Base-by-base conservation (phyloP, 352 stramenopile genomes). In the Peronospora farinosa region DNA sequence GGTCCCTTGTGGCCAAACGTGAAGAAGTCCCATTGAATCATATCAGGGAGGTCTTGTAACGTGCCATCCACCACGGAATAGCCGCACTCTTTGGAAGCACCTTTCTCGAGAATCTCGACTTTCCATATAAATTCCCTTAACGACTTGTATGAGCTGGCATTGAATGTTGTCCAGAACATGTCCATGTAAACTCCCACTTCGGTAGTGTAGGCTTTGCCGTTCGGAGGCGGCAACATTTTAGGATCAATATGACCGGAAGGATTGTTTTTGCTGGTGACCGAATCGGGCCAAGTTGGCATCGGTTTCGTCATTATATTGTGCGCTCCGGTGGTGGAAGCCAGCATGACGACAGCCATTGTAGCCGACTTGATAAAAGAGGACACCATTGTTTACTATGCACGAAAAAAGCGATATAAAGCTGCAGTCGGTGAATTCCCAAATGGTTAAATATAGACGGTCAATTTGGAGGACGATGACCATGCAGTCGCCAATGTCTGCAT, bases 261-360 rank as follows among this genome's bases (percentile, higher is more conserved):
- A 27, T 44, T 69, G 60, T 76, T 78, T 38, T 63, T 54, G 50
- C 31, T 52, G 57, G 72, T 72, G 43, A 72, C 63, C 11, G 47
- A 48, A 12, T 31, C 32, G 10, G 63, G 47, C 62, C 66, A 78
- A 21, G 69, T 76, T 27, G 69, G 65, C 17, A 60, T 15, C n/a
- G 69, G 69, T 27, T 73, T 27, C 27, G 51, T 66, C 65, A 78
- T 75, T 12, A 71, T 63, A 58, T 72, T 69, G 53, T 80, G 70
- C 23, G 67, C 70, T 31, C 73, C 47, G 1, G 48, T 57, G 19
- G 53, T 61, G 12, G 56, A 25, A 7, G 48, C 33, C 21, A 74
- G 28, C 35, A 63, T 31, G 15, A 40, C 41, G 21, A 64, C 31
- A 16, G 56, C 51, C 6, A 72, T 30, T 6, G 53, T 45, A 35